Percentiles rank a stretch among this genome's conserved stretches.
phyloP scores from a whole-genome alignment of 805 yeast genomes.

The Suhomyces canberraensis region DNA sequence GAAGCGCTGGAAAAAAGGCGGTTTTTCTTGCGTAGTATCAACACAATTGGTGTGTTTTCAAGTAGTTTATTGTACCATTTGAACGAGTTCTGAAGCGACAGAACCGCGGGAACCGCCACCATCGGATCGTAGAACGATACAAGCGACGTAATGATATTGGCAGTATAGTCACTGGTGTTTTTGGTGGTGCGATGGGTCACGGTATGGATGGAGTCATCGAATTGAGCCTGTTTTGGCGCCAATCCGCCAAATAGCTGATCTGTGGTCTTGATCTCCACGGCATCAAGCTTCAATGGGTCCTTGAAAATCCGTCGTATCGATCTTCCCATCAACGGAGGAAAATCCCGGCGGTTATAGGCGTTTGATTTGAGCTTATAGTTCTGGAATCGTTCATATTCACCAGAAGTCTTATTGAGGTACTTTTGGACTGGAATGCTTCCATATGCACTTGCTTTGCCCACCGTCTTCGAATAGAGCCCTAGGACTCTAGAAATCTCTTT shows the following conservation, averaged over 20 bases:
- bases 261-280: constrained; percentile 10
- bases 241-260: constrained; percentile 5
- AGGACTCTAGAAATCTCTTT: constrained; percentile 16
- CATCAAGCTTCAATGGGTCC: constrained; percentile 11
- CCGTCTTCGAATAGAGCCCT: constrained; percentile 17
- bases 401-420: constrained; percentile 15
- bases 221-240: background rate
- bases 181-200: constrained; percentile 11
- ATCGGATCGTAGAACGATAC: constrained; percentile 26
- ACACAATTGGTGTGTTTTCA: constrained; percentile 25
- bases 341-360: constrained; percentile 14
- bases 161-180: constrained; percentile 21
- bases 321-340: constrained; percentile 20
- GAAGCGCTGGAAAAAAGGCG: constrained; percentile 26
- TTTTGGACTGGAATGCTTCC: constrained; percentile 12
- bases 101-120: constrained; percentile 9
- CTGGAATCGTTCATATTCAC: constrained; percentile 18
- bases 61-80: constrained; percentile 30
- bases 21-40: constrained; percentile 26
- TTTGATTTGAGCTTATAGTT: constrained; percentile 16
- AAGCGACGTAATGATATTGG: constrained; percentile 22
- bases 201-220: constrained; percentile 9
- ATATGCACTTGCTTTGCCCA: constrained; percentile 8
- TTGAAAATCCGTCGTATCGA: constrained; percentile 20
- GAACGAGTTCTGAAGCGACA: constrained; percentile 16